phyloP scores from a whole-genome alignment of 306 rosid genomes.

The Quercus parvula region DNA sequence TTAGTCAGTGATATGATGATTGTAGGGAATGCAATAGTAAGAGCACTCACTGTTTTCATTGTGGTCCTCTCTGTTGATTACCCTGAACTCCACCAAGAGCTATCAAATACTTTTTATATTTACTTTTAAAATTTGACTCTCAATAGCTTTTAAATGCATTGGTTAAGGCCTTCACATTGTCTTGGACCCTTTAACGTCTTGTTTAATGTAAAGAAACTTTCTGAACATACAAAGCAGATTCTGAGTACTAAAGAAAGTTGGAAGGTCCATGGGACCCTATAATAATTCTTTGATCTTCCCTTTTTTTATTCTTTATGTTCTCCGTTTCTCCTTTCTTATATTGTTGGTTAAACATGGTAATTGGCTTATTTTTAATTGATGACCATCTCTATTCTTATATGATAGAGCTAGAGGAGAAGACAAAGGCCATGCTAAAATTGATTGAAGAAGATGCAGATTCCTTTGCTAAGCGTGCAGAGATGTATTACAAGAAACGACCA shows the following conservation, averaged over 20 bases:
- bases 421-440: constrained; percentile 59
- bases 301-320: neutral
- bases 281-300: neutral
- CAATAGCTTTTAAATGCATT: constrained; percentile 14
- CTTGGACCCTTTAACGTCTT: constrained; percentile 27
- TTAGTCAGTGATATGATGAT: constrained; percentile 21
- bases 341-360: neutral
- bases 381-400: constrained; percentile 3
- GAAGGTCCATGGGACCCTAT: neutral
- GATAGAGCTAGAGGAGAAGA: constrained; percentile 68
- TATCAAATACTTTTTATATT: neutral
- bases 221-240: constrained; percentile 10
- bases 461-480: constrained; percentile 88
- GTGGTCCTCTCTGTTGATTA: constrained; percentile 13
- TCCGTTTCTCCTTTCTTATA: neutral
- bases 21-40: constrained; percentile 16
- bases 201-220: constrained; percentile 18
- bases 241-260: neutral
- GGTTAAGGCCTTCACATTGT: constrained; percentile 4
- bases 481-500: constrained; percentile 85
- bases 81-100: constrained; percentile 21
- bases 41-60: neutral
- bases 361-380: neutral
- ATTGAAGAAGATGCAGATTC: constrained; percentile 88
- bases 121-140: constrained; percentile 13